Evolutionary conservation across 1,284 basidiomycete genomes (phyloP), one percentile per base, ranked within the genome.

Genomic region (Marasmius tenuissimus): DNA sequence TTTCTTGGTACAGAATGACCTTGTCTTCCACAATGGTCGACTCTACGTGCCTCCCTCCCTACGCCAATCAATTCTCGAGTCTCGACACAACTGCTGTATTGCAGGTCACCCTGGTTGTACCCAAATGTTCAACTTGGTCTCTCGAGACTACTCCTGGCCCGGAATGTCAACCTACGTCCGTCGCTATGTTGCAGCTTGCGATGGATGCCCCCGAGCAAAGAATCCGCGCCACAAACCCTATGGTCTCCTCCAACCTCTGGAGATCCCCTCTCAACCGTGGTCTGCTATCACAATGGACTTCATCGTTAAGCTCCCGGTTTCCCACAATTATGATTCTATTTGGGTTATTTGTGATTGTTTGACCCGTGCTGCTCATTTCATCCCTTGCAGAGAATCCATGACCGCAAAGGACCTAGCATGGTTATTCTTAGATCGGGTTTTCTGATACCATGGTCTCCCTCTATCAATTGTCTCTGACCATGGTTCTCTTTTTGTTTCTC

Each of bases 41-140:
- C 61, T 80, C 16, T 80, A 70, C 59, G 73, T 80, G 34, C 78
- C 79, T n/a, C 34, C 65, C 39, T 56, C 71, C 4, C 66, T 77
- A 11, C 68, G 66, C 12, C 11, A 65, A 38, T 63, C 71, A 34
- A 72, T 77, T 52, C 58, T 78, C 10, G 60, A 66, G 49, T 60
- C 61, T 35, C 61, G n/a, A n/a, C n/a, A n/a, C n/a, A n/a, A n/a
- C n/a, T n/a, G n/a, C n/a, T n/a, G n/a, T n/a, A n/a, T n/a, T n/a
- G n/a, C n/a, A n/a, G n/a, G n/a, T n/a, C n/a, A n/a, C n/a, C n/a
- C n/a, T n/a, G n/a, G n/a, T n/a, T n/a, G n/a, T n/a, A n/a, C n/a
- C n/a, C n/a, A n/a, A n/a, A n/a, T n/a, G n/a, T n/a, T n/a, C n/a
- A n/a, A n/a, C n/a, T n/a, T 65, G 0, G 35, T 67, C 0, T 18